phyloP scores from a whole-genome alignment of 1,284 basidiomycete species.

The Hymenochaete sp. region DNA sequence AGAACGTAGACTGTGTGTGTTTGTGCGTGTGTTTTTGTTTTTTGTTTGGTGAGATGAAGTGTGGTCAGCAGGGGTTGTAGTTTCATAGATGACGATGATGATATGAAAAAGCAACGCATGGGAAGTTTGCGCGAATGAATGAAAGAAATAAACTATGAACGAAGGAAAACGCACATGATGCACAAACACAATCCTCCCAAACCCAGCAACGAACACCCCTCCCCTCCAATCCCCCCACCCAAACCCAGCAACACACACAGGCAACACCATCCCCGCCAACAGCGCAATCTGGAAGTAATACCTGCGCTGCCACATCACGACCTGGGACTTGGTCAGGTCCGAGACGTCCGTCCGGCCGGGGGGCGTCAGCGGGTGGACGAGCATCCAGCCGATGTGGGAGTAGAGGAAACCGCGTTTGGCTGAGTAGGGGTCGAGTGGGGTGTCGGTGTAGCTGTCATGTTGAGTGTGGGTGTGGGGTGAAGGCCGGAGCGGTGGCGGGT shows the following conservation, averaged over 20 bases:
- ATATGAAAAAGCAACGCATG: too few species aligned
- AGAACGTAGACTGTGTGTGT: conserved; percentile 80
- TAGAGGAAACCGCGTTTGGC: conserved; percentile 74
- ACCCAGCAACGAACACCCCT: conserved; percentile 75
- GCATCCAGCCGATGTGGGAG: conserved; percentile 88
- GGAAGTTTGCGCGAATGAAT: conserved; percentile 14
- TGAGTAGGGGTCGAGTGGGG: conserved; percentile 85
- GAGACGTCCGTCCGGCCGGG: conserved; percentile 74
- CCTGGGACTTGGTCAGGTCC: conserved; percentile 66
- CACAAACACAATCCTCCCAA: conserved; percentile 53
- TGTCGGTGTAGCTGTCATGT: conserved; percentile 76
- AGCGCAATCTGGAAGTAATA: conserved; percentile 62
- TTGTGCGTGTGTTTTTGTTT: too few species aligned
- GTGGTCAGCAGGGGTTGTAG: too few species aligned
- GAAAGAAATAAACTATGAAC: background rate
- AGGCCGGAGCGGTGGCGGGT: too few species aligned
- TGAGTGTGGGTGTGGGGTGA: too few species aligned
- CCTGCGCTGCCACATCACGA: conserved; percentile 81
- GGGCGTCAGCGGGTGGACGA: conserved; percentile 71
- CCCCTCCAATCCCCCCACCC: conserved; percentile 80
- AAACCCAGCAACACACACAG: conserved; percentile 67
- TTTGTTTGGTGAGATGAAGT: too few species aligned
- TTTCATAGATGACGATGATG: too few species aligned
- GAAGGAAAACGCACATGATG: conserved; percentile 67
- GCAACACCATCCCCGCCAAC: conserved; percentile 65